A percentile compares a stretch with the other conserved stretches of the same genome.
Evolutionary conservation across 176 grass and related monocot species (phyloP).

Genomic region (Elymus sibiricus): DNA sequence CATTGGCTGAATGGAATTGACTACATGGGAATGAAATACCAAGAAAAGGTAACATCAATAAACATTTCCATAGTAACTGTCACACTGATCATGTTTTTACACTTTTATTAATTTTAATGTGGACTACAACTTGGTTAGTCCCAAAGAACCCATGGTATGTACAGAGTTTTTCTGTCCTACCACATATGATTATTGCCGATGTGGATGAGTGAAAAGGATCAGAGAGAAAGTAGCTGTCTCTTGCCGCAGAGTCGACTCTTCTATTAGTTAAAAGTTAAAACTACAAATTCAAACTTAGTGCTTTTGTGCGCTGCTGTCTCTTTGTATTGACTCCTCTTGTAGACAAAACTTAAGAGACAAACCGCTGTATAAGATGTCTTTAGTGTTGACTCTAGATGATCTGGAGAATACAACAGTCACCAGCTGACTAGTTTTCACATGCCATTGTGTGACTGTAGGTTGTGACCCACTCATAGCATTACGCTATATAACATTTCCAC

Average conservation of each 20-base stretch:
- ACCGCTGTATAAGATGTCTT: not conserved
- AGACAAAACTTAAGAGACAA: not conserved
- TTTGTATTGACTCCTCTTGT: not conserved
- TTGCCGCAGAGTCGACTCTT: too few relatives aligned
- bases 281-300: too few relatives aligned
- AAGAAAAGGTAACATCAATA: slow-evolving; percentile 49
- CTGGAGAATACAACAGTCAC: not conserved
- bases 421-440: not conserved
- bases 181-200: too few relatives aligned
- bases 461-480: too few relatives aligned
- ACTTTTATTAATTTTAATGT: not conserved
- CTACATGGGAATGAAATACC: slow-evolving; percentile 68
- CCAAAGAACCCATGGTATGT: not conserved
- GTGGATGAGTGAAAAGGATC: too few relatives aligned
- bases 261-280: too few relatives aligned
- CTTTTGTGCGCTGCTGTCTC: too few relatives aligned
- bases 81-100: not conserved
- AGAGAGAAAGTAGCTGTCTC: too few relatives aligned
- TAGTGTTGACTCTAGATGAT: not conserved
- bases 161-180: too few relatives aligned
- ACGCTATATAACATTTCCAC: not conserved
- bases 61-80: not conserved
- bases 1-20: slow-evolving; percentile 98
- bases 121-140: not conserved
- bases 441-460: not conserved